Base-by-base conservation (phyloP, 495 filamentous ascomycete genomes). In the Penicillium paxilli region DNA sequence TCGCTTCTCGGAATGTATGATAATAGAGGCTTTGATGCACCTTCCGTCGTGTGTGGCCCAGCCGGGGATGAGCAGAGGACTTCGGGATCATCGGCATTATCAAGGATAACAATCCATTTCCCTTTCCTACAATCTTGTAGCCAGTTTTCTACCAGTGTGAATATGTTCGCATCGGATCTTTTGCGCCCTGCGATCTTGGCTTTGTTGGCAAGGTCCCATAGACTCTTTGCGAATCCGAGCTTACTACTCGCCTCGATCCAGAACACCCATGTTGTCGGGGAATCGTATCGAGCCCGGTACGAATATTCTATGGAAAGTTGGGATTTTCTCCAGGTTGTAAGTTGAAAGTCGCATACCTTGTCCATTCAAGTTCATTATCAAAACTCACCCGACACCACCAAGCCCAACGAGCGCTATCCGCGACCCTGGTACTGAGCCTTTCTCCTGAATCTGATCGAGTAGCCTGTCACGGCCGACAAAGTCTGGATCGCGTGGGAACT, bases 21-120 rank as follows among this genome's bases (percentile, higher is more conserved):
- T n/a, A n/a, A n/a, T n/a, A n/a, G n/a, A n/a, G n/a, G n/a, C n/a
- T n/a, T n/a, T n/a, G n/a, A n/a, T n/a, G n/a, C n/a, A n/a, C n/a
- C n/a, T n/a, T n/a, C n/a, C n/a, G n/a, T n/a, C n/a, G n/a, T n/a
- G n/a, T n/a, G n/a, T n/a, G n/a, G n/a, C n/a, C n/a, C n/a, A n/a
- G n/a, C 12, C 28, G 20, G 19, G 6, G 14, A 2, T 20, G 21
- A 6, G 14, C 24, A 32, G 21, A 51, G 37, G n/a, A 51, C 1
- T 16, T 44, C 2, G 16, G 42, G 5, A 8, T 51, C 23, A 44
- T 51, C 49, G 8, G 21, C n/a, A 32, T 51, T 51, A 51, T 51
- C 23, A 28, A 51, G 37, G 37, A 51, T 22, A n/a, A 0, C 12
- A 9, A 51, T 4, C 49, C 37, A 44, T 32, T 51, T 51, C 21